phyloP scores from a whole-genome alignment of 2,329 filamentous ascomycete genomes.

The Aspergillus sp. region DNA sequence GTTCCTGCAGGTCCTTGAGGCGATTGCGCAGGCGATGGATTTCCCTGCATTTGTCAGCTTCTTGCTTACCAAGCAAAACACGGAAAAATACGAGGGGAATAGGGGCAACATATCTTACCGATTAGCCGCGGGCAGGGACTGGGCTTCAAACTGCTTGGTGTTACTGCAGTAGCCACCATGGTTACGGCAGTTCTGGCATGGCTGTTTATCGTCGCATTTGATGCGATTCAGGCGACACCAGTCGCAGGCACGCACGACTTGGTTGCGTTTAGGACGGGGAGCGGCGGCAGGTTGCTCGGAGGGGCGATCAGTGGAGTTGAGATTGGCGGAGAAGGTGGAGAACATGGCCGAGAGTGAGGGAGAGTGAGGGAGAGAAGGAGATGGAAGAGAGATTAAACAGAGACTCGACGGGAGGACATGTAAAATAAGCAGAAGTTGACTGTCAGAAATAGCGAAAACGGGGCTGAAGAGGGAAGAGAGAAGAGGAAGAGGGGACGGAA shows the following conservation, averaged over 20 bases:
- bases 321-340: slow-evolving; percentile 3
- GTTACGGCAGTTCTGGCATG: slow-evolving; percentile 19
- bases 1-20: slow-evolving; percentile 27
- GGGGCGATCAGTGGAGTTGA: slow-evolving; percentile 1
- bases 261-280: slow-evolving; percentile 10
- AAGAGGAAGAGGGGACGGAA: no score
- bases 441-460: no score
- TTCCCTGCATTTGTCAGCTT: slow-evolving; percentile 14
- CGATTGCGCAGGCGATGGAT: slow-evolving; percentile 28
- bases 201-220: slow-evolving; percentile 21
- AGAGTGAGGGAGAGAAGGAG: background rate
- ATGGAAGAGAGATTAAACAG: no score
- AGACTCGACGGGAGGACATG: no score
- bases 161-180: slow-evolving; percentile 16
- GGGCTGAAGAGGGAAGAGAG: no score
- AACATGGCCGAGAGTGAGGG: background rate
- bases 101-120: background rate
- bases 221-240: slow-evolving; percentile 22
- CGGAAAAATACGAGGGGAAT: background rate
- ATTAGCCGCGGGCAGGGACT: background rate
- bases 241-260: slow-evolving; percentile 21
- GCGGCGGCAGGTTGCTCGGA: background rate
- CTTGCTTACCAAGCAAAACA: no score
- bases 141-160: background rate
- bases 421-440: no score